Evolutionary conservation across 2,329 filamentous ascomycete species (phyloP), one percentile per base, ranked within the genome.

Genomic region (Xylaria sp.): DNA sequence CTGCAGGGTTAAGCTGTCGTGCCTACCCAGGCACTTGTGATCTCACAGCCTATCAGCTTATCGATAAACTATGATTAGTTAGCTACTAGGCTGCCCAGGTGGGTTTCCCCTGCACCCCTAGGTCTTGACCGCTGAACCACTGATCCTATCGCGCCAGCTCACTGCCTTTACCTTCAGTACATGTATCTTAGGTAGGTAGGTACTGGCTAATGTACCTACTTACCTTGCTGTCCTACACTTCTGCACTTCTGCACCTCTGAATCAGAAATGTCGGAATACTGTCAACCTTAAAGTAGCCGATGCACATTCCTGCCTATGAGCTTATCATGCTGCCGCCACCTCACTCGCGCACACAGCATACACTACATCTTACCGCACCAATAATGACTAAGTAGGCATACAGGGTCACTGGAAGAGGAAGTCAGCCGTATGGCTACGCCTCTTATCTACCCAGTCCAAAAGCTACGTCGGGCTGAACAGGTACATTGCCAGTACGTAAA

Each of bases 21-120:
- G 25, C 52, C 25, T n/a, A 54, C 13, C 12, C 8, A n/a, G 25
- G 51, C 34, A 23, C 10, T 8, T 10, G 9, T 20, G 20, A 23
- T 37, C 20, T 32, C 56, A 65, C 63, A 28, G 68, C 56, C 41
- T 65, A 60, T 66, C 54, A 5, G n/a, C n/a, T 20, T 68, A 70
- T 69, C 68, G 68, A 70, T 70, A 70, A 52, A 57, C 15, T 15
- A 15, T 58, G 32, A 65, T 66, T 46, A 68, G 62, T 13, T 46
- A 18, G 34, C 4, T 20, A 5, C 8, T 20, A 9, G 32, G 3
- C 46, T 48, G 7, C 46, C 39, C 39, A 5, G 18, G 20, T 10
- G 37, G 44, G 2, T 52, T 61, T 5, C 54, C 50, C 4, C 63
- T 25, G n/a, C 25, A 10, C 34, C 34, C 34, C 7, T 37, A 37